Evolutionary conservation across 345 rosid genomes (phyloP).

Genomic region (Populus nigra): DNA sequence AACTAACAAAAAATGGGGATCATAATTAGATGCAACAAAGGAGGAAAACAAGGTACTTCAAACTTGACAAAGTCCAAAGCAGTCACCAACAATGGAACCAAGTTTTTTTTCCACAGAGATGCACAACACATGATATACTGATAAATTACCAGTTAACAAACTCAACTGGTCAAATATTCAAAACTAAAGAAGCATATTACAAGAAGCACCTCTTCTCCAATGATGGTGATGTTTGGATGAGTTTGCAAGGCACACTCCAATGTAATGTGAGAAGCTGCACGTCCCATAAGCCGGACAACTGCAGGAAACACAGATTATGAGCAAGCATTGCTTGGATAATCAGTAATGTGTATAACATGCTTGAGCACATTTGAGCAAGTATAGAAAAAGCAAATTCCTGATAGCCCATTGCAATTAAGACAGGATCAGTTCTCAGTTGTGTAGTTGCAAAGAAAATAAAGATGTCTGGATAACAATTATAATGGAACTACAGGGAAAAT

Average conservation of each 20-base stretch:
- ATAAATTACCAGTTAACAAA: not conserved
- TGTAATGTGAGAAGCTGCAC: slow-evolving; percentile 97
- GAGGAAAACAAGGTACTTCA: not conserved
- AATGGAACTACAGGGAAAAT: not conserved
- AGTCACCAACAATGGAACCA: not conserved
- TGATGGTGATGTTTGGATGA: slow-evolving; percentile 86
- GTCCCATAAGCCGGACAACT: slow-evolving; percentile 99
- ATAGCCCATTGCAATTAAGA: not conserved
- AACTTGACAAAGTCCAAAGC: not conserved
- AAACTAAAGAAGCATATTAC: not conserved
- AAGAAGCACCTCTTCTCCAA: slow-evolving; percentile 85
- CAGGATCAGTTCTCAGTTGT: not conserved
- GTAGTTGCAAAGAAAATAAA: not conserved
- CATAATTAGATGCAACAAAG: not conserved
- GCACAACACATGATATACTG: not conserved
- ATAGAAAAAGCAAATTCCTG: not conserved
- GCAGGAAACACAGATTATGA: slow-evolving; percentile 20
- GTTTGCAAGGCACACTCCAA: slow-evolving; percentile 97
- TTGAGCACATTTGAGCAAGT: not conserved
- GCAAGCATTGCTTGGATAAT: not conserved
- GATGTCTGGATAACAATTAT: not conserved
- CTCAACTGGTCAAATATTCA: not conserved
- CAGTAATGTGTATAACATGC: not conserved
- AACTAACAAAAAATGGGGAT: not conserved
- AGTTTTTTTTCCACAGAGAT: not conserved